Percentiles rank a stretch among this genome's conserved stretches.
Conservation (phyloP, 140 eudicot genomes). For the Senecio squalidus region DNA sequence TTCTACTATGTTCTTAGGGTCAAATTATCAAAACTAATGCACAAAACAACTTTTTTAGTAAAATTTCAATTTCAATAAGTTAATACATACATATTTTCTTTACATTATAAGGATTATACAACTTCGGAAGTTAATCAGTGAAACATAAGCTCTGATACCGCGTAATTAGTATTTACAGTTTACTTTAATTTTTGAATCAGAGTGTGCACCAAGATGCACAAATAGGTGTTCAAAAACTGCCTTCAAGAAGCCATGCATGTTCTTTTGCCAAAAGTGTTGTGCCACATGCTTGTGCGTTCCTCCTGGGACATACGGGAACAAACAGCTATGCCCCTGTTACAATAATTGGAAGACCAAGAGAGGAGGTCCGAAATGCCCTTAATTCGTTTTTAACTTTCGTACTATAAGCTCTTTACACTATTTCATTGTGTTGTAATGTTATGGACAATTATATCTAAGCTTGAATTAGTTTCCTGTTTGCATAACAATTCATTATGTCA, state of each 20-base stretch:
- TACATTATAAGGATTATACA: neutral
- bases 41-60: too few relatives aligned
- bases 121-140: too few relatives aligned
- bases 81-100: too few relatives aligned
- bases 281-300: conserved; percentile 65
- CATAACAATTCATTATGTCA: too few relatives aligned
- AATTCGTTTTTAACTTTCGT: conserved; percentile 1
- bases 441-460: neutral
- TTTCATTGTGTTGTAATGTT: neutral
- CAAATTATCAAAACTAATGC: too few relatives aligned
- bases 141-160: neutral
- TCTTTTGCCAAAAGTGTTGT: conserved; percentile 64
- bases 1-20: too few relatives aligned
- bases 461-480: neutral
- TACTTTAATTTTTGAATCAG: conserved; percentile 11
- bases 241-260: conserved; percentile 46
- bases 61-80: too few relatives aligned
- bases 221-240: conserved; percentile 31
- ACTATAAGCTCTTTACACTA: neutral
- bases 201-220: conserved; percentile 41
- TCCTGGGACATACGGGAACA: conserved; percentile 57
- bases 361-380: conserved; percentile 83
- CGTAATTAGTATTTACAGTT: too few relatives aligned
- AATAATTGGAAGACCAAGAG: conserved; percentile 66
- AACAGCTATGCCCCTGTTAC: conserved; percentile 56